Conservation (phyloP, 768 basidiomycete genomes). For the Exidia glandulosa region DNA sequence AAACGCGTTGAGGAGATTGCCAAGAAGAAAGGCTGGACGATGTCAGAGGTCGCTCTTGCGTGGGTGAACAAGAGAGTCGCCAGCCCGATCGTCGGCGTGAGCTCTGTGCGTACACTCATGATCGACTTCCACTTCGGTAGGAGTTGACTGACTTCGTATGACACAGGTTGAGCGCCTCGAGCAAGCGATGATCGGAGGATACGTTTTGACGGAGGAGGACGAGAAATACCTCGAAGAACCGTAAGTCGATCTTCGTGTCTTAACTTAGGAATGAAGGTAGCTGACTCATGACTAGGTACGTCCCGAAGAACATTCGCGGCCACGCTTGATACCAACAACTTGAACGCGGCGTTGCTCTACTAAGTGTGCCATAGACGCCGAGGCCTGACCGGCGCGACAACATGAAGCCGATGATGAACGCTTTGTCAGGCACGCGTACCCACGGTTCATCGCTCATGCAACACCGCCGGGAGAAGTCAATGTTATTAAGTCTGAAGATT, state of each 20-base stretch:
- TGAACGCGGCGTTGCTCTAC: too few relatives aligned
- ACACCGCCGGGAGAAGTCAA: too few relatives aligned
- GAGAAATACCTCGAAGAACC: conserved; percentile 19
- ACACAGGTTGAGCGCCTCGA: conserved; percentile 12
- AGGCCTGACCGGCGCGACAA: too few relatives aligned
- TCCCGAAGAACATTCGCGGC: conserved; percentile 6
- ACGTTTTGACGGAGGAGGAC: conserved; percentile 21
- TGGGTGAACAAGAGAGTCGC: conserved; percentile 31
- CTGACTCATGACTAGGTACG: conserved; percentile 5
- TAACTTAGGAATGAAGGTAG: not conserved
- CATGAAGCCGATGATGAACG: too few relatives aligned
- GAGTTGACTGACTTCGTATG: not conserved
- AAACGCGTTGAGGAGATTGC: conserved; percentile 31
- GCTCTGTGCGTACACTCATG: conserved; percentile 13
- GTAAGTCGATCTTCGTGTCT: conserved; percentile 5
- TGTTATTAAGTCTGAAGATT: too few relatives aligned
- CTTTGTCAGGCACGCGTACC: too few relatives aligned
- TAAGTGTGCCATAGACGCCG: too few relatives aligned
- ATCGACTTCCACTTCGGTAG: not conserved
- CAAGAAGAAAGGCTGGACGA: conserved; percentile 26
- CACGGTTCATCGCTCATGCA: too few relatives aligned
- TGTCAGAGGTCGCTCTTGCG: conserved; percentile 35
- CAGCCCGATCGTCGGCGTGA: conserved; percentile 35
- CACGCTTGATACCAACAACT: too few relatives aligned
- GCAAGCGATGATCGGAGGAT: conserved; percentile 17